Percentiles rank a stretch among this genome's conserved stretches.
These are phyloP conservation scores for Calonectria pseudoreteaudii DNA, from an alignment of 2,329 filamentous ascomycete genomes.

Conservation along the genomic window DNA sequence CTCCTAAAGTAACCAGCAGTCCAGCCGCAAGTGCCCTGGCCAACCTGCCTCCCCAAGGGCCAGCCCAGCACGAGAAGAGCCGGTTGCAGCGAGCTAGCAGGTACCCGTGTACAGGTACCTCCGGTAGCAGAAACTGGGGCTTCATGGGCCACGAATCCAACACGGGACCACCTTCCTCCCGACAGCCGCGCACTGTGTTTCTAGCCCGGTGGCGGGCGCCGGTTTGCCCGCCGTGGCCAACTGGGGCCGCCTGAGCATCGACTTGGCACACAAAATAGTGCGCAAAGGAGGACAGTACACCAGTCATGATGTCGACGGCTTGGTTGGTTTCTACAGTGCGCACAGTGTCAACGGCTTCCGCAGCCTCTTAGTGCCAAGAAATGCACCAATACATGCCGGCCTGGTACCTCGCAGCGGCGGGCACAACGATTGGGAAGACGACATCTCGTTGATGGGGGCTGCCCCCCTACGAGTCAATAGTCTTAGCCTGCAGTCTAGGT, in stretches of 20 bases:
- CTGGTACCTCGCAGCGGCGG: slow-evolving; percentile 11
- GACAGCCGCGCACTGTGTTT: not conserved
- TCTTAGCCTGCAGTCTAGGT: not conserved
- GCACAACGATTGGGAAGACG: slow-evolving; percentile 9
- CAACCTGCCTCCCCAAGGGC: slow-evolving; percentile 5
- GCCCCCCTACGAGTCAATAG: slow-evolving; percentile 18
- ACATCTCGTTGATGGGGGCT: slow-evolving; percentile 11
- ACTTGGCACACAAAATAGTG: not conserved
- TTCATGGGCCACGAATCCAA: slow-evolving; percentile 8
- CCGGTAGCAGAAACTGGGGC: slow-evolving; percentile 12
- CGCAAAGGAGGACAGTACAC: not conserved
- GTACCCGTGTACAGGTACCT: slow-evolving; percentile 17
- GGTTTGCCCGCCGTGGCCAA: not conserved
- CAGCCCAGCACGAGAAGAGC: slow-evolving; percentile 25
- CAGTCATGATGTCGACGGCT: not conserved
- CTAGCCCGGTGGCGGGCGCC: not conserved
- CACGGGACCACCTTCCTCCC: not conserved
- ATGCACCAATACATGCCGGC: not conserved
- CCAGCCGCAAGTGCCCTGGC: slow-evolving; percentile 14
- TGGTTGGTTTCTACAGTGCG: slow-evolving; percentile 5
- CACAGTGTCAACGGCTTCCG: not conserved
- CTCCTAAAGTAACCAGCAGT: slow-evolving; percentile 5
- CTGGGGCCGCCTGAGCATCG: not conserved
- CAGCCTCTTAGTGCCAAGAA: not conserved
- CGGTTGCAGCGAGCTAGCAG: slow-evolving; percentile 37